phyloP scores from a whole-genome alignment of 768 basidiomycete species.

The Tubosaeta sp. region DNA sequence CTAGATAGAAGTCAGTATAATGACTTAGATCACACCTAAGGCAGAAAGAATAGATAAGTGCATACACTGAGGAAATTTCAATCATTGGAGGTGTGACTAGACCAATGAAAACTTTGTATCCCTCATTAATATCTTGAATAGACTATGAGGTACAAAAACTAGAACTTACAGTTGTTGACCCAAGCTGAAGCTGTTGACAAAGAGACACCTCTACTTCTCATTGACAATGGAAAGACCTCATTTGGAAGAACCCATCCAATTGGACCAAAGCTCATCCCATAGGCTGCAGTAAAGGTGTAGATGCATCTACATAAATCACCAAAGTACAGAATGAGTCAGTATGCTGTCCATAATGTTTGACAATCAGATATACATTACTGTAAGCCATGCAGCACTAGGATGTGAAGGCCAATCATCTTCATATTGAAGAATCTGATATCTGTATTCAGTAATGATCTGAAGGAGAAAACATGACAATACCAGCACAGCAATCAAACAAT shows the following conservation, averaged over 20 bases:
- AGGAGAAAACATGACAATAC: slow-evolving; percentile 32
- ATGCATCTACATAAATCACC: slow-evolving; percentile 41
- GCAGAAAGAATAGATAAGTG: background rate
- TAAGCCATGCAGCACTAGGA: slow-evolving; percentile 56
- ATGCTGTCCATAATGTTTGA: background rate
- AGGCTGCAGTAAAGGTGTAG: slow-evolving; percentile 73
- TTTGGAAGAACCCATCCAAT: slow-evolving; percentile 82
- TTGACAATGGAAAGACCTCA: slow-evolving; percentile 77
- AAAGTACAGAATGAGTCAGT: background rate
- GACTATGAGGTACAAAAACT: background rate
- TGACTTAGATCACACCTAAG: background rate
- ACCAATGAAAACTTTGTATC: slow-evolving; percentile 62
- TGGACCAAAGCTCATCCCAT: slow-evolving; percentile 75
- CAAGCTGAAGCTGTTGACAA: slow-evolving; percentile 84
- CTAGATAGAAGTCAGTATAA: slow-evolving; percentile 30
- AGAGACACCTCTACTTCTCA: slow-evolving; percentile 79
- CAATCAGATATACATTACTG: slow-evolving; percentile 51
- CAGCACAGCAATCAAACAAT: slow-evolving; percentile 60
- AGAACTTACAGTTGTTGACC: slow-evolving; percentile 68
- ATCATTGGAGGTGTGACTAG: slow-evolving; percentile 67
- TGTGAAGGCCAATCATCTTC: slow-evolving; percentile 57
- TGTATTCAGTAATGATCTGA: background rate
- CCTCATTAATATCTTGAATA: slow-evolving; percentile 4
- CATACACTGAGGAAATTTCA: slow-evolving; percentile 55
- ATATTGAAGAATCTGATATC: slow-evolving; percentile 42